These are phyloP conservation scores for Amoeboaphelidium occidentale DNA, from an alignment of 371 early-diverging fungal species.

Conservation along the genomic window DNA sequence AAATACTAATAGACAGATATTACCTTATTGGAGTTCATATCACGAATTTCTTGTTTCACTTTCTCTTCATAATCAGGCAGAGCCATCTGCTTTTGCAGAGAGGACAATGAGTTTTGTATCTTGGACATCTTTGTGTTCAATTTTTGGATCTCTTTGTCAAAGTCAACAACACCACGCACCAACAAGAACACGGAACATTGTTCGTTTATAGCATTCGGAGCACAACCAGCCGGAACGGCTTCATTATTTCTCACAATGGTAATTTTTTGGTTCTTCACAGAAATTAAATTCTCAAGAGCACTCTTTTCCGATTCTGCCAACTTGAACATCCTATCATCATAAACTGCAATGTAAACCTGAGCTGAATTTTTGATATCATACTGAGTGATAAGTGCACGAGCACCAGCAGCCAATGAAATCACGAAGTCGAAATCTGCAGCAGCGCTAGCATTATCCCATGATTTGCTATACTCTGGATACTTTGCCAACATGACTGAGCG, in stretches of 20 bases:
- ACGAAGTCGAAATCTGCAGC: slow-evolving; percentile 52
- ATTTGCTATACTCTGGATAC: slow-evolving; percentile 10
- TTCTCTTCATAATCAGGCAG: slow-evolving; percentile 32
- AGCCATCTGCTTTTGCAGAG: slow-evolving; percentile 24
- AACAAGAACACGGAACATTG: background rate
- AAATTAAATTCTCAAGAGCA: background rate
- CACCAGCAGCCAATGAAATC: slow-evolving; percentile 40
- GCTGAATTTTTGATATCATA: slow-evolving; percentile 33
- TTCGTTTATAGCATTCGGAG: slow-evolving; percentile 22
- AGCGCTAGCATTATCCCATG: slow-evolving; percentile 20
- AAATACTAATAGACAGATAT: slow-evolving; percentile 1
- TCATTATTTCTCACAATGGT: slow-evolving; percentile 30
- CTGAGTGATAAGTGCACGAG: slow-evolving; percentile 42
- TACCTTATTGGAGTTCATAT: slow-evolving; percentile 25
- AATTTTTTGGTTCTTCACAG: slow-evolving; percentile 12
- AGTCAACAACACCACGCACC: slow-evolving; percentile 33
- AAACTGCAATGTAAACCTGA: slow-evolving; percentile 11
- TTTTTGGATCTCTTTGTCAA: slow-evolving; percentile 45
- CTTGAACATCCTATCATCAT: slow-evolving; percentile 1
- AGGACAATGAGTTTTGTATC: slow-evolving; percentile 19
- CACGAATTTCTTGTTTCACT: slow-evolving; percentile 34
- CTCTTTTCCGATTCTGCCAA: background rate
- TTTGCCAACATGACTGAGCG: slow-evolving; percentile 16
- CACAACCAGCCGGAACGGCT: slow-evolving; percentile 7
- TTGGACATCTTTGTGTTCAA: slow-evolving; percentile 35